A percentile compares a stretch with the other conserved stretches of the same genome.
Conservation (phyloP, 2,329 filamentous ascomycete genomes). For the Metarhizium guizhouense region DNA sequence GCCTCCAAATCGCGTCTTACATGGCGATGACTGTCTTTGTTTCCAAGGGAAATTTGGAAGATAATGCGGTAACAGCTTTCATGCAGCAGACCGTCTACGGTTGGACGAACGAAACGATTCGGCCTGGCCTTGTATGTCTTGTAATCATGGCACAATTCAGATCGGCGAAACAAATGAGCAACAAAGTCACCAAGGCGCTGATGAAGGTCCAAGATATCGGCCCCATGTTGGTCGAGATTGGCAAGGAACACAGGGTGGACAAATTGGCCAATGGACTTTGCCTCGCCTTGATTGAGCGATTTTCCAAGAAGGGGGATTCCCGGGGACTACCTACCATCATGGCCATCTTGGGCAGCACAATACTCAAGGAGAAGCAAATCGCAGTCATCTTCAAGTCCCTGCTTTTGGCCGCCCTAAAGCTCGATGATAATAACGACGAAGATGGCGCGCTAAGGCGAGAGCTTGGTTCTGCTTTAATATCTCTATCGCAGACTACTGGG, state of each 20-base stretch:
- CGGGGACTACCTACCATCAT: slow-evolving; percentile 51
- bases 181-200: slow-evolving; percentile 59
- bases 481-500: slow-evolving; percentile 51
- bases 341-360: slow-evolving; percentile 47
- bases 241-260: slow-evolving; percentile 57
- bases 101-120: slow-evolving; percentile 65
- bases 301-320: slow-evolving; percentile 50
- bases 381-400: slow-evolving; percentile 58
- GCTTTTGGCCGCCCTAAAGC: slow-evolving; percentile 49
- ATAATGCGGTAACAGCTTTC: slow-evolving; percentile 71
- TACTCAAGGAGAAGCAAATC: slow-evolving; percentile 55
- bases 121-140: slow-evolving; percentile 69
- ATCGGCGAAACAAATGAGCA: slow-evolving; percentile 58
- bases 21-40: slow-evolving; percentile 85
- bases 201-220: slow-evolving; percentile 54
- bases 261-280: slow-evolving; percentile 66
- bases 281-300: slow-evolving; percentile 51
- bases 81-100: slow-evolving; percentile 81
- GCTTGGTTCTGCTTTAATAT: slow-evolving; percentile 58
- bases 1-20: slow-evolving; percentile 79
- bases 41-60: slow-evolving; percentile 70
- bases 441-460: slow-evolving; percentile 50
- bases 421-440: slow-evolving; percentile 45
- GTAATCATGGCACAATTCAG: slow-evolving; percentile 76
- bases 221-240: slow-evolving; percentile 51